Percentiles rank a stretch among this genome's conserved stretches.
Evolutionary conservation across 352 stramenopile species (phyloP).

Genomic region (Thalassiosira hispida): DNA sequence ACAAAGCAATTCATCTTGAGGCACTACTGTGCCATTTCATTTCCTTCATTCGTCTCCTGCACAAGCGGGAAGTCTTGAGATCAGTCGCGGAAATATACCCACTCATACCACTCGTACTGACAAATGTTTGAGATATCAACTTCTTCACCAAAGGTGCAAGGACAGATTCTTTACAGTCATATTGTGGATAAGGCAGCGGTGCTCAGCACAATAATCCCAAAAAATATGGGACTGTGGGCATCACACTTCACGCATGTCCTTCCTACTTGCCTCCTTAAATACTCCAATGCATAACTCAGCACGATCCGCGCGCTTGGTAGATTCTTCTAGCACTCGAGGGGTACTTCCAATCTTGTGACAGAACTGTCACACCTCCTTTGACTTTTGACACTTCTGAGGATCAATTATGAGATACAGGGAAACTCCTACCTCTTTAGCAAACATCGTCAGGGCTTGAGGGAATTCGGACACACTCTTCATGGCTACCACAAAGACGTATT

Average conservation of each 20-base stretch:
- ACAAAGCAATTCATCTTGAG: conserved; percentile 32
- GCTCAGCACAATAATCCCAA: conserved; percentile 55
- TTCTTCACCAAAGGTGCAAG: conserved; percentile 21
- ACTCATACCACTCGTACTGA: conserved; percentile 44
- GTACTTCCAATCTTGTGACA: conserved; percentile 47
- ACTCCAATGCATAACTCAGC: conserved; percentile 51
- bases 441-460: conserved; percentile 26
- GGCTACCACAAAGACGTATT: conserved; percentile 26
- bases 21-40: conserved; percentile 26
- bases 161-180: conserved; percentile 33
- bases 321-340: conserved; percentile 24
- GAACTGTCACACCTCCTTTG: conserved; percentile 21
- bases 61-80: not conserved
- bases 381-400: conserved; percentile 29
- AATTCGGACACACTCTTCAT: conserved; percentile 45
- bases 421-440: conserved; percentile 56
- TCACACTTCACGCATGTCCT: conserved; percentile 42
- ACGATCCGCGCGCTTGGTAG: conserved; percentile 37
- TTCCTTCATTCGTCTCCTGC: conserved; percentile 32
- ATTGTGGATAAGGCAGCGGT: conserved; percentile 28
- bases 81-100: conserved; percentile 39
- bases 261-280: conserved; percentile 38
- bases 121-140: conserved; percentile 40
- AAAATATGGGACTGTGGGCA: conserved; percentile 4
- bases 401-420: conserved; percentile 41